These are phyloP conservation scores for Skeletonema potamos DNA, from an alignment of 108 stramenopile species.

Conservation along the genomic window DNA sequence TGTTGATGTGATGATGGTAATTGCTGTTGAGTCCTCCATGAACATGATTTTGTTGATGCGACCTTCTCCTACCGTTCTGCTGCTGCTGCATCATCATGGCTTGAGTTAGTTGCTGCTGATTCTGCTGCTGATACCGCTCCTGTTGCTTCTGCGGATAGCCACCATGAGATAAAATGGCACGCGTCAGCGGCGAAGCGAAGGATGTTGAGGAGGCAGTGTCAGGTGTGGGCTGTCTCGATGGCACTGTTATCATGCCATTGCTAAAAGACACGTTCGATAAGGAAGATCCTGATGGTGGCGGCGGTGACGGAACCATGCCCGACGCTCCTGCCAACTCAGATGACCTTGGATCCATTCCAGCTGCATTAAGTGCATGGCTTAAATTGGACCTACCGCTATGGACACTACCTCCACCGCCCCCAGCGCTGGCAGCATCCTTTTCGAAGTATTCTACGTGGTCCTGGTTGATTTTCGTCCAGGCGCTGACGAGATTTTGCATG, in stretches of 20 bases:
- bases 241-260: background rate
- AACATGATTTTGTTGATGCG: conserved; percentile 3
- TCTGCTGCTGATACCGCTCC: background rate
- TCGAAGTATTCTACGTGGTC: background rate
- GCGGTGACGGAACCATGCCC: background rate
- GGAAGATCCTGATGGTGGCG: background rate
- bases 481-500: conserved; percentile 7
- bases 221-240: background rate
- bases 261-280: background rate
- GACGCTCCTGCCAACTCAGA: background rate
- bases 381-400: background rate
- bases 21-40: background rate
- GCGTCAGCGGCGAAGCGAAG: background rate
- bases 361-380: background rate
- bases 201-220: background rate
- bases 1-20: background rate
- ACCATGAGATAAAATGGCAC: background rate
- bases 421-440: background rate
- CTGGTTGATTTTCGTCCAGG: conserved; percentile 25
- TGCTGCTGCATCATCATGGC: background rate
- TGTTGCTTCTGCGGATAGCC: background rate
- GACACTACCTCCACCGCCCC: background rate
- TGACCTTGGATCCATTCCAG: background rate
- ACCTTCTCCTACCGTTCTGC: background rate
- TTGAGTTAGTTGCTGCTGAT: background rate